These are phyloP conservation scores for Chalciporus piperatoides DNA, from an alignment of 1,284 basidiomycete species.

Conservation along the genomic window DNA sequence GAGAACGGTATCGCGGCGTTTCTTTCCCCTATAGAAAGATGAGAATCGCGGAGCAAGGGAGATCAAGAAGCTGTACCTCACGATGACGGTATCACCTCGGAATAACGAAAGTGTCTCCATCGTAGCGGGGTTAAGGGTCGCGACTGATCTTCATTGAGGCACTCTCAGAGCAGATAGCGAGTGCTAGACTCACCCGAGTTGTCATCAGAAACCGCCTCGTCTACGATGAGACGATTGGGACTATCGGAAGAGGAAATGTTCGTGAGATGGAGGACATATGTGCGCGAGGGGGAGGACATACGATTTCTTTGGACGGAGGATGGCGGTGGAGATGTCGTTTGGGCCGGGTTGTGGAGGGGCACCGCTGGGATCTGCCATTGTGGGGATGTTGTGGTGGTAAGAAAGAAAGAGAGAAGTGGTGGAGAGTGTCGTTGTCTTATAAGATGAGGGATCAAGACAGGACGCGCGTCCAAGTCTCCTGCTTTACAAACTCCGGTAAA, in stretches of 20 bases:
- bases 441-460: slow-evolving; percentile 11
- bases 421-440: background rate
- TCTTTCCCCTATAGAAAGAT: slow-evolving; percentile 72
- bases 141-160: slow-evolving; percentile 49
- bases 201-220: slow-evolving; percentile 88
- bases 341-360: slow-evolving; percentile 71
- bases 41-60: slow-evolving; percentile 3
- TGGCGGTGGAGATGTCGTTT: slow-evolving; percentile 89
- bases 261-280: slow-evolving; percentile 15
- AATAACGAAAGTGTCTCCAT: slow-evolving; percentile 96
- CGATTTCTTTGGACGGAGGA: slow-evolving; percentile 95
- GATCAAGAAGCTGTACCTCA: slow-evolving; percentile 55
- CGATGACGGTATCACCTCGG: slow-evolving; percentile 91
- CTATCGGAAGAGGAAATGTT: slow-evolving; percentile 39
- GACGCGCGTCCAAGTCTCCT: slow-evolving; percentile 41
- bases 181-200: slow-evolving; percentile 67
- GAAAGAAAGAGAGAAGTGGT: slow-evolving; percentile 8
- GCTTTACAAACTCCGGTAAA: slow-evolving; percentile 19
- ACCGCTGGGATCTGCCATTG: slow-evolving; percentile 76
- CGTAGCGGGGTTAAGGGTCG: slow-evolving; percentile 91
- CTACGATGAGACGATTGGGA: slow-evolving; percentile 92
- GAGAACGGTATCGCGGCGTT: slow-evolving; percentile 92
- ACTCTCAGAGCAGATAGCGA: background rate
- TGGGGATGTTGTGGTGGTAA: slow-evolving; percentile 19
- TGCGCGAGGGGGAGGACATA: slow-evolving; percentile 42